Evolutionary conservation across 352 stramenopile genomes (phyloP).

Genomic region (Phytophthora sp.): DNA sequence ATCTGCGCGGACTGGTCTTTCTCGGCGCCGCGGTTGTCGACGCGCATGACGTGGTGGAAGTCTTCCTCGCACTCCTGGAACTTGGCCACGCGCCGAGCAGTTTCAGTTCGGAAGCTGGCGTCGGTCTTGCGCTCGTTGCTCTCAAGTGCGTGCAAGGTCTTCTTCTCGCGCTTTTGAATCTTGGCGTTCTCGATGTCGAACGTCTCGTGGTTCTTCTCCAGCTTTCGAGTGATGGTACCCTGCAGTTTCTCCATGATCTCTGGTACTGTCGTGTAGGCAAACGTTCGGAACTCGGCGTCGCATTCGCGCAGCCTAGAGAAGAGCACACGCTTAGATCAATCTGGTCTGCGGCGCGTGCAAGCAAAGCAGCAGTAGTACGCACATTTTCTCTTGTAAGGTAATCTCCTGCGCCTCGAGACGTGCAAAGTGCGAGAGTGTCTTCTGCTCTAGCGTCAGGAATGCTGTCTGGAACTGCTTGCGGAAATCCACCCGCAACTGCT

Average conservation of each 20-base stretch:
- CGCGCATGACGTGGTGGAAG: constrained; percentile 68
- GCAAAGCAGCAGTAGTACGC: neutral
- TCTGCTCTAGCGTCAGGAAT: constrained; percentile 62
- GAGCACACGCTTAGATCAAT: neutral
- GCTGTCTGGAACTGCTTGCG: constrained; percentile 53
- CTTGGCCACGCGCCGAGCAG: constrained; percentile 54
- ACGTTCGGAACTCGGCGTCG: constrained; percentile 60
- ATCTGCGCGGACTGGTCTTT: constrained; percentile 53
- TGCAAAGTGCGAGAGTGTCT: constrained; percentile 66
- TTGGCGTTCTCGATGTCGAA: constrained; percentile 95
- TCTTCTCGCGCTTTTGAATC: constrained; percentile 90
- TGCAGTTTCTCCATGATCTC: constrained; percentile 89
- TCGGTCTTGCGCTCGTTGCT: constrained; percentile 66
- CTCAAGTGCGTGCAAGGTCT: constrained; percentile 77
- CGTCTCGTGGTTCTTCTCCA: constrained; percentile 91
- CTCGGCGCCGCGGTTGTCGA: constrained; percentile 67
- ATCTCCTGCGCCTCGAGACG: constrained; percentile 60
- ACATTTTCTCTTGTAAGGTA: constrained; percentile 55
- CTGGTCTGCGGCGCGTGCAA: neutral
- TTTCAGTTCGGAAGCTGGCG: constrained; percentile 75
- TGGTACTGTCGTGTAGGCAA: constrained; percentile 88
- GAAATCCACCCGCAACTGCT: constrained; percentile 54
- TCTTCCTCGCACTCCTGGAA: constrained; percentile 71
- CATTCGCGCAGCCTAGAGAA: constrained; percentile 54
- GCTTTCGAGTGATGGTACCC: constrained; percentile 85